phyloP scores from a whole-genome alignment of 2,329 filamentous ascomycete genomes.

The Diaporthe longicolla region DNA sequence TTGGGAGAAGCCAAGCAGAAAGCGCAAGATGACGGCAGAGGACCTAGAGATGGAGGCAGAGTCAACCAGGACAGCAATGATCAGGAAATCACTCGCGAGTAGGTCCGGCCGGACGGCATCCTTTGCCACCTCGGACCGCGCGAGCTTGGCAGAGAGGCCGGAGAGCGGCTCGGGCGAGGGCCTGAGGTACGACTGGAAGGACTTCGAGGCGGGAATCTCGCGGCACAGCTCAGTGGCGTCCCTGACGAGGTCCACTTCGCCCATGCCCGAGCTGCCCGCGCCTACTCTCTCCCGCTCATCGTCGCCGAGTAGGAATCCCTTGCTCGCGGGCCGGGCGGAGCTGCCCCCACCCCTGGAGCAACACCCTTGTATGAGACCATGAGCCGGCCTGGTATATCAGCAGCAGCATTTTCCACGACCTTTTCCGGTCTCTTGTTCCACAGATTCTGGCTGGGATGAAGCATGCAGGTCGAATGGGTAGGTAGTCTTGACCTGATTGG shows the following conservation, averaged over 20 bases:
- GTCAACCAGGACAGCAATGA: constrained; percentile 56
- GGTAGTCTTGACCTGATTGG: neutral
- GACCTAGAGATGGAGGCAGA: constrained; percentile 53
- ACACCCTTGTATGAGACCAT: constrained; percentile 32
- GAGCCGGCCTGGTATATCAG: neutral
- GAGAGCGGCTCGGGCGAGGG: constrained; percentile 42
- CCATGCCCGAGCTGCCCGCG: constrained; percentile 32
- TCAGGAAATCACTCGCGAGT: constrained; percentile 58
- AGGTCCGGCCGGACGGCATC: constrained; percentile 45
- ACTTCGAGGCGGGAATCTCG: constrained; percentile 53
- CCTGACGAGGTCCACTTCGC: constrained; percentile 13
- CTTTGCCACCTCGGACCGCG: constrained; percentile 17
- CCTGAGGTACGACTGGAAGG: constrained; percentile 55
- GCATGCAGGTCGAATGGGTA: neutral
- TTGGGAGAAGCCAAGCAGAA: constrained; percentile 44
- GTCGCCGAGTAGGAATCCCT: constrained; percentile 34
- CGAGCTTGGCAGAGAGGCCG: constrained; percentile 27
- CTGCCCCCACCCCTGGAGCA: constrained; percentile 35
- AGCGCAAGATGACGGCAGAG: constrained; percentile 48
- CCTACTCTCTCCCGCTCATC: constrained; percentile 34
- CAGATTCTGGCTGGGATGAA: neutral
- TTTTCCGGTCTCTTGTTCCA: neutral
- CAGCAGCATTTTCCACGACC: constrained; percentile 10
- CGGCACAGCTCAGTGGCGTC: constrained; percentile 40
- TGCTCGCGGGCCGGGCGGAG: constrained; percentile 19